Conservation (phyloP, 345 rosid genomes). For the Raphanus sativus region DNA sequence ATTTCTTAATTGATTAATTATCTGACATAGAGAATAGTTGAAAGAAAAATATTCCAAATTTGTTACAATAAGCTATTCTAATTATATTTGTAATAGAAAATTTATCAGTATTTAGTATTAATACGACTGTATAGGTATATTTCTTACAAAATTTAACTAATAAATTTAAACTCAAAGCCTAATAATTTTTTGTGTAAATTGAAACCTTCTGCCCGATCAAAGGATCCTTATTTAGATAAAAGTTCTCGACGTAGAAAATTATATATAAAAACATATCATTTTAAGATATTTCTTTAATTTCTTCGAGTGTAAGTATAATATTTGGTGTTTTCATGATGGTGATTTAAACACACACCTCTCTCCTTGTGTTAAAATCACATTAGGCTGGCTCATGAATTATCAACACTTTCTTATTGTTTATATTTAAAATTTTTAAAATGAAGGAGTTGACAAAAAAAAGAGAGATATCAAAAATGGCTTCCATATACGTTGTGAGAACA, state of each 20-base stretch:
- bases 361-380: neutral
- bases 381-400: neutral
- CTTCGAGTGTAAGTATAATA: neutral
- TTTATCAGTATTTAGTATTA: neutral
- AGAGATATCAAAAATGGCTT: neutral
- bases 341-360: neutral
- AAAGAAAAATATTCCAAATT: neutral
- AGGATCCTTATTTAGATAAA: neutral
- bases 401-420: neutral
- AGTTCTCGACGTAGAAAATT: neutral
- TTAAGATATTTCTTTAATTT: too few relatives aligned
- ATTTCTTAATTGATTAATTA: constrained; percentile 19
- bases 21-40: constrained; percentile 7
- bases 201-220: neutral
- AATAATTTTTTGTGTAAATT: neutral
- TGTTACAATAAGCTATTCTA: neutral
- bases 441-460: neutral
- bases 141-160: neutral
- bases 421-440: neutral
- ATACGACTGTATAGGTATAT: neutral
- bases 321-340: neutral
- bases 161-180: neutral
- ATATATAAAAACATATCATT: neutral
- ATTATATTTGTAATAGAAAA: neutral
- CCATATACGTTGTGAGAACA: neutral